A percentile compares a stretch with the other conserved stretches of the same genome.
Conservation (phyloP, 2,329 filamentous ascomycete genomes). For the Aspergillus sp. region DNA sequence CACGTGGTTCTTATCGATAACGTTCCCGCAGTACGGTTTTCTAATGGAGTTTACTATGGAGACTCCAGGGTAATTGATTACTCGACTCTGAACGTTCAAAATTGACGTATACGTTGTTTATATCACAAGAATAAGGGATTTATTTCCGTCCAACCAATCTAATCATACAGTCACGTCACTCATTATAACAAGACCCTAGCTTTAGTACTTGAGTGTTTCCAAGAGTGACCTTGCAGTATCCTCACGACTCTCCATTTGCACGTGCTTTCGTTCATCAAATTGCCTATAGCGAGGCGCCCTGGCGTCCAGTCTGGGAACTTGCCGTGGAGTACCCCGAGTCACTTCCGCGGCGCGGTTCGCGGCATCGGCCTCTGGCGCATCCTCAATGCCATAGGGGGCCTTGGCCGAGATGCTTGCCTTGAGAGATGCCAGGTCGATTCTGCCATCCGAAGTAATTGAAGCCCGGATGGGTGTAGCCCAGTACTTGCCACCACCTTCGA, state of each 20-base stretch:
- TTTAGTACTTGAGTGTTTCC: slow-evolving; percentile 17
- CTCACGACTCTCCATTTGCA: slow-evolving; percentile 16
- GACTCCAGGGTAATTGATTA: slow-evolving; percentile 10
- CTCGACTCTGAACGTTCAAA: neutral
- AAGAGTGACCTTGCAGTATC: slow-evolving; percentile 27
- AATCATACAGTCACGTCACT: slow-evolving; percentile 26
- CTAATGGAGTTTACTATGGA: neutral
- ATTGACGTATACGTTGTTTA: slow-evolving; percentile 11
- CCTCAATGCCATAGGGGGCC: slow-evolving; percentile 31
- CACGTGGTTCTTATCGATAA: slow-evolving; percentile 9
- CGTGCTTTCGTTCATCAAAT: neutral
- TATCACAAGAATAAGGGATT: slow-evolving; percentile 21
- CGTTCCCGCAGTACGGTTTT: neutral
- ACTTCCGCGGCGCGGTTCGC: slow-evolving; percentile 21
- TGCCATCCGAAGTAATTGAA: slow-evolving; percentile 39
- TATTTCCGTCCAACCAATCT: slow-evolving; percentile 25
- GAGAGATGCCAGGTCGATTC: slow-evolving; percentile 33
- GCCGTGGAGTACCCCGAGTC: slow-evolving; percentile 16
- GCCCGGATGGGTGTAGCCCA: slow-evolving; percentile 45
- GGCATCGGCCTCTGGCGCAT: slow-evolving; percentile 22
- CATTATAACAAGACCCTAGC: neutral
- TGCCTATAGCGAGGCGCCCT: slow-evolving; percentile 6
- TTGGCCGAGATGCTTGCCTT: slow-evolving; percentile 27
- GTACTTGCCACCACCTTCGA: slow-evolving; percentile 47
- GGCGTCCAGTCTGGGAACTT: slow-evolving; percentile 27